Conservation (phyloP, 495 filamentous ascomycete species). For the Xylaria sp. region DNA sequence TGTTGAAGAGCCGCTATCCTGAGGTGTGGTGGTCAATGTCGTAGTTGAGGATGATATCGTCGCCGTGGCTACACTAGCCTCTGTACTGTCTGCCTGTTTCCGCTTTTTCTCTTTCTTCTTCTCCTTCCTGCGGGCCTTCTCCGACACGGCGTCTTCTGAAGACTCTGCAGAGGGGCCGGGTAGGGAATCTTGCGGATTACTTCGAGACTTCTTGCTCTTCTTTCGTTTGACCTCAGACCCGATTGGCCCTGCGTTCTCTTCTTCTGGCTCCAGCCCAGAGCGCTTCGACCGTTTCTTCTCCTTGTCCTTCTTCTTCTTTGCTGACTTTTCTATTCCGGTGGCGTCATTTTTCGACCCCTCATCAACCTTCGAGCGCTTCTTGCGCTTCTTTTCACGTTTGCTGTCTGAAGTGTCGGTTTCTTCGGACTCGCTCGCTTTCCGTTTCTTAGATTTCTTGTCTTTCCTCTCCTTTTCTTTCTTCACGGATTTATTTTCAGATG, state of each 20-base stretch:
- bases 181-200: slow-evolving; percentile 26
- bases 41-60: slow-evolving; percentile 34
- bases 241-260: slow-evolving; percentile 35
- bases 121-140: slow-evolving; percentile 54
- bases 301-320: slow-evolving; percentile 42
- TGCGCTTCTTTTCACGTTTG: slow-evolving; percentile 46
- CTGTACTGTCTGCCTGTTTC: slow-evolving; percentile 34
- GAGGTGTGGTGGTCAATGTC: slow-evolving; percentile 33
- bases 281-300: slow-evolving; percentile 37
- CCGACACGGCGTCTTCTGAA: slow-evolving; percentile 32
- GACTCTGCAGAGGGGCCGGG: slow-evolving; percentile 16
- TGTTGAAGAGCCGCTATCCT: slow-evolving; percentile 36
- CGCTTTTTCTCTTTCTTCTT: slow-evolving; percentile 57
- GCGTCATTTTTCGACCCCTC: slow-evolving; percentile 29
- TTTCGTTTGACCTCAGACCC: slow-evolving; percentile 35
- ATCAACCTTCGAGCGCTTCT: slow-evolving; percentile 44
- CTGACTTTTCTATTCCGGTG: slow-evolving; percentile 42
- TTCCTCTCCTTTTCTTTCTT: slow-evolving; percentile 33
- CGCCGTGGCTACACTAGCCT: slow-evolving; percentile 34
- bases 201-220: slow-evolving; percentile 41
- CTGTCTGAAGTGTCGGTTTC: slow-evolving; percentile 35
- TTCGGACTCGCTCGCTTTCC: slow-evolving; percentile 45
- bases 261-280: slow-evolving; percentile 35
- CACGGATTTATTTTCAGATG: neutral
- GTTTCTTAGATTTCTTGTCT: slow-evolving; percentile 52